These are phyloP conservation scores for Vaccinium vitisidaea DNA, from an alignment of 148 eudicot species.

Conservation along the genomic window DNA sequence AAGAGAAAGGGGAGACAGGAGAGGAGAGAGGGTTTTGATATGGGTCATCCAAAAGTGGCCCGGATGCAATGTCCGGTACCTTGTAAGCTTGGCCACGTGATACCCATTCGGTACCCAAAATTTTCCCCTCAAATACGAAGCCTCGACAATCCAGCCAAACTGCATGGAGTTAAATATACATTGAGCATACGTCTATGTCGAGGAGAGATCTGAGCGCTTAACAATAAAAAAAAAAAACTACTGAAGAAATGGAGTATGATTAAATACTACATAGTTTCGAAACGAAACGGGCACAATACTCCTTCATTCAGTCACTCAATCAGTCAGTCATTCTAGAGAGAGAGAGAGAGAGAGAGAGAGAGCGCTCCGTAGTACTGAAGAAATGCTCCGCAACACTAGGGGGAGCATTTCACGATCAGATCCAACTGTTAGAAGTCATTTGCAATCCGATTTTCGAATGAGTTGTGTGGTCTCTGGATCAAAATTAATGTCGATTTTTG, in stretches of 20 bases:
- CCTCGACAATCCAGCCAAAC: neutral
- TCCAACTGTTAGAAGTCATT: neutral
- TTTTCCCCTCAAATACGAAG: neutral
- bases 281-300: neutral
- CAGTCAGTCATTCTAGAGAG: constrained; percentile 1
- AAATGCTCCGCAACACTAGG: neutral
- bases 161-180: neutral
- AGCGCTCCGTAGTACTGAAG: neutral
- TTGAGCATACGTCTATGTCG: neutral
- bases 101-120: no score
- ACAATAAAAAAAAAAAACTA: neutral
- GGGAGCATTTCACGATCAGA: neutral
- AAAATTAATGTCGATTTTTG: neutral
- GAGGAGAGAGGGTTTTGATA: no score
- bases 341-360: neutral
- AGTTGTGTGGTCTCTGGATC: neutral
- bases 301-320: neutral
- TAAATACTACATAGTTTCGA: neutral
- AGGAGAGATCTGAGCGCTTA: neutral
- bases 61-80: no score
- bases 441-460: neutral
- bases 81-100: no score
- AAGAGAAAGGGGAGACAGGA: no score
- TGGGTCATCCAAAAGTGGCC: no score
- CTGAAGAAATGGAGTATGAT: neutral